These are phyloP conservation scores for Pilaira anomala DNA, from an alignment of 192 early-diverging fungal species.

Conservation along the genomic window DNA sequence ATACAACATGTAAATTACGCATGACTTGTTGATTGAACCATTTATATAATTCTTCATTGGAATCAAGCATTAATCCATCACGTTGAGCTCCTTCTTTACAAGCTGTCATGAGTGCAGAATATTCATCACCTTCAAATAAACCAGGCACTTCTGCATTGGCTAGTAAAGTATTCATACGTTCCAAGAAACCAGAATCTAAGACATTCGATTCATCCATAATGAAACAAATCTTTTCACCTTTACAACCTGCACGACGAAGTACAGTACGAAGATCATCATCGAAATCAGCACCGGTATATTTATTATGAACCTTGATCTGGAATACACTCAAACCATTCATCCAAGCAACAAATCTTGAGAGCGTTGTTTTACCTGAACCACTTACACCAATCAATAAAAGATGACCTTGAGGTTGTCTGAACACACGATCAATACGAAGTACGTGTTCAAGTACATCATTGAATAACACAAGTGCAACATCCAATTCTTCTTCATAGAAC, in stretches of 20 bases:
- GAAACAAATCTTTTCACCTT: constrained; percentile 97
- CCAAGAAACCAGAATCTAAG: constrained; percentile 93
- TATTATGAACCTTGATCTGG: constrained; percentile 98
- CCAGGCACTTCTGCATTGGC: constrained; percentile 99
- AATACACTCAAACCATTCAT: constrained; percentile 96
- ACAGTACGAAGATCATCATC: constrained; percentile 95
- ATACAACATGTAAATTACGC: constrained; percentile 97
- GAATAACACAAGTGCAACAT: constrained; percentile 94
- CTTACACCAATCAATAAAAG: constrained; percentile 96
- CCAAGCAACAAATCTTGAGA: constrained; percentile 99
- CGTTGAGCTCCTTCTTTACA: constrained; percentile 93
- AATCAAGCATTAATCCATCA: constrained; percentile 92
- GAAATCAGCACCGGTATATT: constrained; percentile 95
- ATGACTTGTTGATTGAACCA: constrained; percentile 98
- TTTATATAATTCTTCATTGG: constrained; percentile 91
- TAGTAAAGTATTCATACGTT: constrained; percentile 99
- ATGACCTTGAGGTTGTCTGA: constrained; percentile 97
- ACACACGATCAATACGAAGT: constrained; percentile 96
- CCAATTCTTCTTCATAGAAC: constrained; percentile 99
- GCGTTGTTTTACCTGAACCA: constrained; percentile 96
- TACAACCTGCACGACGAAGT: constrained; percentile 87
- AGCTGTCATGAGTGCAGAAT: constrained; percentile 85
- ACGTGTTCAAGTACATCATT: constrained; percentile 98
- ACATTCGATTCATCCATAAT: constrained; percentile 99
- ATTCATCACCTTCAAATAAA: constrained; percentile 98